Conservation (phyloP, 345 rosid genomes). For the Corymbia maculata region DNA sequence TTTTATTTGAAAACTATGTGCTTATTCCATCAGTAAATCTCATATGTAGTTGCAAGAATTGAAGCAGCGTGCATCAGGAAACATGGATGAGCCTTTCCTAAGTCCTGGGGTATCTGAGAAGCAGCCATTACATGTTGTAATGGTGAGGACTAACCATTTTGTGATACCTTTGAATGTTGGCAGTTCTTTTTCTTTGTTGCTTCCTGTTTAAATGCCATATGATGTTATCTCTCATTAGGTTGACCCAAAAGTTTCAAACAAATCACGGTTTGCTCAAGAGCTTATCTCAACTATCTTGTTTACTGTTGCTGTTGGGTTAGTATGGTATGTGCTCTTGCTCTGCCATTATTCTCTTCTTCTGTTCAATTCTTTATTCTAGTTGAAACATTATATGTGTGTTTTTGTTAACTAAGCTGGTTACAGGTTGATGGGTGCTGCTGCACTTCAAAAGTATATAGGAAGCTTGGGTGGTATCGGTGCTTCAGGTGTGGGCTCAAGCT, state of each 20-base stretch:
- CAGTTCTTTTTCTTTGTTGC: not conserved
- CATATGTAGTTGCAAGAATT: slow-evolving; percentile 77
- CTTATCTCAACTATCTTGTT: slow-evolving; percentile 84
- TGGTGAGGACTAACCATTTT: slow-evolving; percentile 42
- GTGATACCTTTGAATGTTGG: not conserved
- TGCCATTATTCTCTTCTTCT: not conserved
- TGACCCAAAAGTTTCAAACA: slow-evolving; percentile 73
- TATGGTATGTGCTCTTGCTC: slow-evolving; percentile 47
- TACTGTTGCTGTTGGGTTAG: slow-evolving; percentile 73
- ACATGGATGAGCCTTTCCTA: slow-evolving; percentile 55
- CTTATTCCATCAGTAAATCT: not conserved
- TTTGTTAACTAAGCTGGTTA: slow-evolving; percentile 1
- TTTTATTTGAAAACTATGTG: not conserved
- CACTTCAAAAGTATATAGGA: slow-evolving; percentile 90
- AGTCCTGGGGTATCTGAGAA: slow-evolving; percentile 86
- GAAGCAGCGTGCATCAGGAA: slow-evolving; percentile 81
- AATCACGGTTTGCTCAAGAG: slow-evolving; percentile 82
- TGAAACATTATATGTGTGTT: not conserved
- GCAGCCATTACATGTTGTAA: slow-evolving; percentile 91
- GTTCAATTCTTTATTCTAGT: not conserved
- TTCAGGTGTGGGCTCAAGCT: slow-evolving; percentile 95
- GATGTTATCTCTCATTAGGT: slow-evolving; percentile 36
- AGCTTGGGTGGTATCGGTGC: slow-evolving; percentile 95
- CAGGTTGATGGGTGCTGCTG: slow-evolving; percentile 96
- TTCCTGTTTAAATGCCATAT: not conserved